A percentile compares a stretch with the other conserved stretches of the same genome.
Conservation (phyloP, 2,329 filamentous ascomycete genomes). For the Ceratocystis cubensis region DNA sequence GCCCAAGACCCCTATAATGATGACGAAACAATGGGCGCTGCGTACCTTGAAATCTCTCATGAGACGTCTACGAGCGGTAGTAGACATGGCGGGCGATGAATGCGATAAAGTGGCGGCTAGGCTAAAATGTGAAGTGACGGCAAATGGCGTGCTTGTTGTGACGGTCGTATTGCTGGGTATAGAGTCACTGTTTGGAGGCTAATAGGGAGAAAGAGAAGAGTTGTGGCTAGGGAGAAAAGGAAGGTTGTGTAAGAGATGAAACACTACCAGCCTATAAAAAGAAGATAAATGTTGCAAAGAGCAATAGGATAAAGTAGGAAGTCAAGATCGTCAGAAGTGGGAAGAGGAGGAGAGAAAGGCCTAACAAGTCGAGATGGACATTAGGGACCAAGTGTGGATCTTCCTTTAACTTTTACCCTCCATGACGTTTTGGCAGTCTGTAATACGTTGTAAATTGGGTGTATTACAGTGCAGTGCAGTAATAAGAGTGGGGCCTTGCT, state of each 20-base stretch:
- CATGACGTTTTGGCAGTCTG: constrained; percentile 5
- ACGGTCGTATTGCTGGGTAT: neutral
- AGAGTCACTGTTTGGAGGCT: neutral
- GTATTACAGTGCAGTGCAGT: neutral
- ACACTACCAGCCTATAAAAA: neutral
- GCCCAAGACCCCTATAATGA: neutral
- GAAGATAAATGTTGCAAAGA: neutral
- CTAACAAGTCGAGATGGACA: neutral
- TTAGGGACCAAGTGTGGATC: neutral
- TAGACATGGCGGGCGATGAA: constrained; percentile 48
- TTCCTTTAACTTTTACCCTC: neutral
- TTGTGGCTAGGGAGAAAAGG: neutral
- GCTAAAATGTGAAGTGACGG: neutral
- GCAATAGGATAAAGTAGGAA: neutral
- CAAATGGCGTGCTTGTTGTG: neutral
- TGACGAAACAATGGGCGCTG: constrained; percentile 15
- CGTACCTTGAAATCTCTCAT: constrained; percentile 99
- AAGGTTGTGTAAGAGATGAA: neutral
- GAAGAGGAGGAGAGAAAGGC: neutral
- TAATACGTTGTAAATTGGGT: neutral
- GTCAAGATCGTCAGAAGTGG: neutral
- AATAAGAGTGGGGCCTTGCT: neutral
- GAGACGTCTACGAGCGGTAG: constrained; percentile 82
- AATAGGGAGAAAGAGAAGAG: neutral
- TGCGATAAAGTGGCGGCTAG: neutral